Conservation (phyloP, 768 basidiomycete species). For the Tylopilus intermedius region DNA sequence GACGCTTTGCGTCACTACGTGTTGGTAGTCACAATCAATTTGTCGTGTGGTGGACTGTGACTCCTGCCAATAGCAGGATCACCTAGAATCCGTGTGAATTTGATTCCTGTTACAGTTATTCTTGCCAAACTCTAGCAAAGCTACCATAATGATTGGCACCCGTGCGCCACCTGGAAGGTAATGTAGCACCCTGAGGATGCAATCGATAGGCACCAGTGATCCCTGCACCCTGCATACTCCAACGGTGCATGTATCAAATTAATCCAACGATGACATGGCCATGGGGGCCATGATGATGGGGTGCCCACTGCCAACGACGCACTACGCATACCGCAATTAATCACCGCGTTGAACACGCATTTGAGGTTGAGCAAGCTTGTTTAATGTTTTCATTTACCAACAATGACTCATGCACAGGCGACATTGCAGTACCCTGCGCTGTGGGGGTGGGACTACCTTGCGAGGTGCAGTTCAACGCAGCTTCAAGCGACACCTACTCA, state of each 20-base stretch:
- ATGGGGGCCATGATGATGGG: not conserved
- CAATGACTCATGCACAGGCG: no score
- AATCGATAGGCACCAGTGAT: not conserved
- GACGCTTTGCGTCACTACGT: not conserved
- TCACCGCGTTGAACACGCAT: not conserved
- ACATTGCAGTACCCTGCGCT: not conserved
- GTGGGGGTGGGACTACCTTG: no score
- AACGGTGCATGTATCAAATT: not conserved
- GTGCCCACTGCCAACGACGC: not conserved
- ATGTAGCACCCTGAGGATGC: not conserved
- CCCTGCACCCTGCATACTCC: not conserved
- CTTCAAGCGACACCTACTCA: no score
- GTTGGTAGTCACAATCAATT: not conserved
- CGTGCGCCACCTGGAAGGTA: no score
- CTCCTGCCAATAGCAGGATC: no score
- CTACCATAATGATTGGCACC: no score
- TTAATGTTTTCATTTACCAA: not conserved
- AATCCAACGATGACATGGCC: not conserved
- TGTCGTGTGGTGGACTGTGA: not conserved
- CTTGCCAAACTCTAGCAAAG: no score
- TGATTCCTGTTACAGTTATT: not conserved
- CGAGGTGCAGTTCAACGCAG: no score
- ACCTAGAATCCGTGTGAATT: not conserved
- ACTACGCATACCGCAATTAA: not conserved
- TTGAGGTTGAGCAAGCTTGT: not conserved